Percentiles rank a stretch among this genome's conserved stretches.
phyloP scores from a whole-genome alignment of 306 rosid species.

The Amphicarpaea edgeworthii region DNA sequence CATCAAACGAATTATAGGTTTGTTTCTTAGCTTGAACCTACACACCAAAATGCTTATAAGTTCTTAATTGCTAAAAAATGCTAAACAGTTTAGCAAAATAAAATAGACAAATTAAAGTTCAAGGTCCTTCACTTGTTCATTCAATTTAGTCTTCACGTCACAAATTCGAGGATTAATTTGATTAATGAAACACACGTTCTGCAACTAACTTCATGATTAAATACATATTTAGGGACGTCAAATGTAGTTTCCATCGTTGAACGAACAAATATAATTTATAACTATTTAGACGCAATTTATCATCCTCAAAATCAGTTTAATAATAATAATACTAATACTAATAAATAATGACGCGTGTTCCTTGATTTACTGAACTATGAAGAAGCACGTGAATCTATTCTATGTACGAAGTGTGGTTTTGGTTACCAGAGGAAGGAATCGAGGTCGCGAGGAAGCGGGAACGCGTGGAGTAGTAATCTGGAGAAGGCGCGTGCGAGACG shows the following conservation, averaged over 20 bases:
- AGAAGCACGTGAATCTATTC: conserved; percentile 11
- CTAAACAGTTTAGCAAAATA: not conserved
- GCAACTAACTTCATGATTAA: not conserved
- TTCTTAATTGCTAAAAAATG: not conserved
- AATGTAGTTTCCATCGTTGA: not conserved
- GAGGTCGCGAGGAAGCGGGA: conserved; percentile 47
- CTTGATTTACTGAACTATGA: conserved; percentile 1
- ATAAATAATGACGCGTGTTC: not conserved
- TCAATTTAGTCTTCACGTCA: not conserved
- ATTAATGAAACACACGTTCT: too few species aligned
- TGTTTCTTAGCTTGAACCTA: conserved; percentile 89
- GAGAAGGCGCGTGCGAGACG: conserved; percentile 53
- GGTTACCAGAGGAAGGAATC: conserved; percentile 65
- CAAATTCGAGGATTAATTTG: not conserved
- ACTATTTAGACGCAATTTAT: not conserved
- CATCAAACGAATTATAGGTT: conserved; percentile 82
- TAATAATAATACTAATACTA: not conserved
- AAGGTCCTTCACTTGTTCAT: not conserved
- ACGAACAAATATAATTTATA: not conserved
- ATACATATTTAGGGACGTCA: not conserved
- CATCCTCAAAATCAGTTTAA: too few species aligned
- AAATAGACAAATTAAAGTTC: not conserved
- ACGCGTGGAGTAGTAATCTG: conserved; percentile 45
- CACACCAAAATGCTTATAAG: conserved; percentile 2
- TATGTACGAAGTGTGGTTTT: not conserved